Conservation (phyloP, 2,329 filamentous ascomycete genomes). For the Leptographium procerum region DNA sequence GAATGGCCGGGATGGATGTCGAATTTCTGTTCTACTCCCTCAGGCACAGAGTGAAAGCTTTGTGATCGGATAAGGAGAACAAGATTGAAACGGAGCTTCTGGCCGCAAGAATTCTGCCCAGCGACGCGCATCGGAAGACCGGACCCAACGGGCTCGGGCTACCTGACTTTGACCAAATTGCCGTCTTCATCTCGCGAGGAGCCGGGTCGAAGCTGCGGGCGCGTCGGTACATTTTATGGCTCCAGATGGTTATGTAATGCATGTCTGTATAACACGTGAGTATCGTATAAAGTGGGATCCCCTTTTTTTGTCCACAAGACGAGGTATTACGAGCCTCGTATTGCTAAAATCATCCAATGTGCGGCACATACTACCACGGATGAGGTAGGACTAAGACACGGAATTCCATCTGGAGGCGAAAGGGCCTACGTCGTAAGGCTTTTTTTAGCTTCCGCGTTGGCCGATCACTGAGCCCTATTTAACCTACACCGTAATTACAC, state of each 20-base stretch:
- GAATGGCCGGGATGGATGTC: constrained; percentile 5
- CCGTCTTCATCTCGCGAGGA: not conserved
- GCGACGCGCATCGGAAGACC: not conserved
- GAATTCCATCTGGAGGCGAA: too few relatives aligned
- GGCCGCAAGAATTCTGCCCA: not conserved
- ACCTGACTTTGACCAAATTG: constrained; percentile 2
- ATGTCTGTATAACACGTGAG: not conserved
- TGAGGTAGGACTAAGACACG: too few relatives aligned
- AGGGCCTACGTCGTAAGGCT: too few relatives aligned
- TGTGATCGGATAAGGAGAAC: not conserved
- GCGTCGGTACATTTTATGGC: constrained; percentile 16
- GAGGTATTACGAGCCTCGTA: not conserved
- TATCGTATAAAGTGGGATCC: not conserved
- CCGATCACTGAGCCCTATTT: too few relatives aligned
- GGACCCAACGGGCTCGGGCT: not conserved
- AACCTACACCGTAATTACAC: not conserved
- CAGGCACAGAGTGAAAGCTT: not conserved
- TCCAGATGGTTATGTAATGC: not conserved
- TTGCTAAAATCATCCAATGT: not conserved
- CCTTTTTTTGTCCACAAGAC: not conserved
- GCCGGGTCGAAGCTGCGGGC: constrained; percentile 12
- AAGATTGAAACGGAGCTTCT: not conserved
- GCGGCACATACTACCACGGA: too few relatives aligned
- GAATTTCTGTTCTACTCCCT: too few relatives aligned
- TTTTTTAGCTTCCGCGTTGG: too few relatives aligned